Evolutionary conservation across 2,329 filamentous ascomycete species (phyloP).

Genomic region (Rasamsonia emersonii): DNA sequence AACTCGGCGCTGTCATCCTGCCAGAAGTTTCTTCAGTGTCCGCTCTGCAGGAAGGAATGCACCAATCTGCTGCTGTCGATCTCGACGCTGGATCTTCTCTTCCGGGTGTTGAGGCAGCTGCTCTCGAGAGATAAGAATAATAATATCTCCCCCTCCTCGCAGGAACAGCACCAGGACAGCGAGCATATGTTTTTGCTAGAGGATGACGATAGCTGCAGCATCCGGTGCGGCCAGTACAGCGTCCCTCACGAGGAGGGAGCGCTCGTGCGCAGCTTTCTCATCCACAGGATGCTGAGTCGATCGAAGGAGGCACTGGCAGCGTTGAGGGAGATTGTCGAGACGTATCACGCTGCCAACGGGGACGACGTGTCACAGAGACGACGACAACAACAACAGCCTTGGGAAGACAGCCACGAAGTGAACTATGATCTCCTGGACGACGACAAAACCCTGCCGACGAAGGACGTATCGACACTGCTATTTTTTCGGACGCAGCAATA

Average conservation of each 20-base stretch:
- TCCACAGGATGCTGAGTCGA: constrained; percentile 19
- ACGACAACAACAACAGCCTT: too few species aligned
- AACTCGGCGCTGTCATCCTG: constrained; percentile 21
- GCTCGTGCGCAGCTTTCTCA: constrained; percentile 19
- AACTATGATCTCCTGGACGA: too few species aligned
- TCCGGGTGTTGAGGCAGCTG: constrained; percentile 25
- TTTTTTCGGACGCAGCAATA: too few species aligned
- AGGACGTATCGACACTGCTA: too few species aligned
- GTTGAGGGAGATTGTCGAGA: constrained; percentile 14
- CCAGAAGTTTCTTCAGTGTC: constrained; percentile 22
- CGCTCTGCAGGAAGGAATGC: constrained; percentile 21
- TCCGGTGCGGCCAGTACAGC: constrained; percentile 25
- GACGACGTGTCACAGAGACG: too few species aligned
- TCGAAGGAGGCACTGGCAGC: constrained; percentile 18
- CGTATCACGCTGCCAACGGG: too few species aligned
- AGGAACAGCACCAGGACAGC: too few species aligned
- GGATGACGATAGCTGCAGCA: constrained; percentile 10
- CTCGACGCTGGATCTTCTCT: constrained; percentile 21
- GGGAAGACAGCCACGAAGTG: too few species aligned
- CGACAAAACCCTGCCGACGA: too few species aligned
- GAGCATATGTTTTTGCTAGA: too few species aligned
- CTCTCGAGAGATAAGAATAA: constrained; percentile 19
- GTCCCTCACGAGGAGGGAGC: constrained; percentile 19
- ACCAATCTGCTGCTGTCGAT: constrained; percentile 20
- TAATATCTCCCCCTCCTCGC: too few species aligned